Conservation (phyloP, 129 eudicot genomes). For the Kitagawia praeruptora region DNA sequence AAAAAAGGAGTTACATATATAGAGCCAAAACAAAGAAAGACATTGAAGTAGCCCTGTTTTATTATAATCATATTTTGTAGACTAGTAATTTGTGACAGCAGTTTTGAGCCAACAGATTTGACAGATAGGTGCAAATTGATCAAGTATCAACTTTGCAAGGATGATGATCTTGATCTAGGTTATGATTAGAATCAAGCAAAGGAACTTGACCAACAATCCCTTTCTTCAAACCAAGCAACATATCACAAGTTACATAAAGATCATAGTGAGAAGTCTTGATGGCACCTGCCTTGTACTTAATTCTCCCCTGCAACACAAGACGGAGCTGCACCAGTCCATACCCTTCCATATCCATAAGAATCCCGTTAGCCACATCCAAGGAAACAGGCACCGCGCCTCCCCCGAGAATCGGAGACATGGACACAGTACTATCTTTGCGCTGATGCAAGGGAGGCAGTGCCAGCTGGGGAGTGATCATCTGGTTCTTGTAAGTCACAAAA, state of each 20-base stretch:
- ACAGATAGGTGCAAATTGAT: background rate
- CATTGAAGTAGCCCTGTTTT: background rate
- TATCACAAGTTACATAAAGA: constrained; percentile 48
- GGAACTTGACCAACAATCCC: constrained; percentile 51
- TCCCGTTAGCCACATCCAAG: constrained; percentile 35
- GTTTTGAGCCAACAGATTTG: background rate
- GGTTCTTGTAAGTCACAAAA: constrained; percentile 32
- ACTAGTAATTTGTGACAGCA: too few relatives aligned
- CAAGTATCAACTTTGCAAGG: constrained; percentile 42
- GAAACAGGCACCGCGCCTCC: constrained; percentile 36
- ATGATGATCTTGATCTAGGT: background rate
- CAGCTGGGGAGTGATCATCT: constrained; percentile 35
- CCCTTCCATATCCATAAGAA: constrained; percentile 27
- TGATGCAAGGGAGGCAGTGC: constrained; percentile 56
- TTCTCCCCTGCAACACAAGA: constrained; percentile 40
- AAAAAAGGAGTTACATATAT: background rate
- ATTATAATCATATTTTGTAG: too few relatives aligned
- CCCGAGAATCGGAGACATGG: constrained; percentile 41
- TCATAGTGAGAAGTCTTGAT: constrained; percentile 25
- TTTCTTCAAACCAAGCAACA: constrained; percentile 40
- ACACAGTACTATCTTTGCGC: constrained; percentile 47
- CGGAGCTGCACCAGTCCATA: constrained; percentile 51
- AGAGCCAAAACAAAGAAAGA: background rate
- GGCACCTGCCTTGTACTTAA: constrained; percentile 38
- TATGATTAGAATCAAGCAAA: constrained; percentile 36